phyloP scores from a whole-genome alignment of 192 early-diverging fungal genomes.

The Helicostylum pulchrum region DNA sequence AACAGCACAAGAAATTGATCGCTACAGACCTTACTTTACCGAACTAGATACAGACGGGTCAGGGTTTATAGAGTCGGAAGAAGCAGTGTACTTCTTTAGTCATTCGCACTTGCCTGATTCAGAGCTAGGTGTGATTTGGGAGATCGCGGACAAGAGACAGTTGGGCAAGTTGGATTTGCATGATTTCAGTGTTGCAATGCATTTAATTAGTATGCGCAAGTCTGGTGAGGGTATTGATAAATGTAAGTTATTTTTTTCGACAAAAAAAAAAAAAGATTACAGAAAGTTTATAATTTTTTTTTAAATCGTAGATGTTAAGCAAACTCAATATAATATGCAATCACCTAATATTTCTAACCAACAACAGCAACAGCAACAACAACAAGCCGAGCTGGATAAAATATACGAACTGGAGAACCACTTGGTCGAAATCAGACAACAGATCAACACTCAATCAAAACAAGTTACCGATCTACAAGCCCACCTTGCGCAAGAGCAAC shows the following conservation, averaged over 20 bases:
- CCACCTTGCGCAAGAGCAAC: not conserved
- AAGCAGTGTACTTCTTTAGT: conserved; percentile 39
- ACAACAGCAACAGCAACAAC: no score
- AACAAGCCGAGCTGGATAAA: no score
- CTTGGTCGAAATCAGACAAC: no score
- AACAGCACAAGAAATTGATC: conserved; percentile 61
- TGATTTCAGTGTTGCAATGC: conserved; percentile 80
- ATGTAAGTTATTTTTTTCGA: not conserved
- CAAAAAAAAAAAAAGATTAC: not conserved
- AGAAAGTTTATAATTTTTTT: not conserved
- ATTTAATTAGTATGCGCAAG: conserved; percentile 63
- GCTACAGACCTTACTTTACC: conserved; percentile 75
- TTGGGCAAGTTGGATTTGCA: conserved; percentile 59
- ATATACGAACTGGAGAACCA: no score
- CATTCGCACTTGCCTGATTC: conserved; percentile 32
- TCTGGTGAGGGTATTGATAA: conserved; percentile 33
- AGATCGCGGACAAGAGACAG: conserved; percentile 61
- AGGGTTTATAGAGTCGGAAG: conserved; percentile 60
- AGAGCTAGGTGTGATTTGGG: conserved; percentile 43
- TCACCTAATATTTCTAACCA: no score
- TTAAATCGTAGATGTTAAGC: not conserved
- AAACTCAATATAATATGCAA: no score
- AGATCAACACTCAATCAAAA: not conserved
- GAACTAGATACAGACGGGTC: conserved; percentile 58
- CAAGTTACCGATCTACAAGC: not conserved